Conservation (phyloP, 1,284 basidiomycete species). For the Moesziomyces parantarcticus region DNA sequence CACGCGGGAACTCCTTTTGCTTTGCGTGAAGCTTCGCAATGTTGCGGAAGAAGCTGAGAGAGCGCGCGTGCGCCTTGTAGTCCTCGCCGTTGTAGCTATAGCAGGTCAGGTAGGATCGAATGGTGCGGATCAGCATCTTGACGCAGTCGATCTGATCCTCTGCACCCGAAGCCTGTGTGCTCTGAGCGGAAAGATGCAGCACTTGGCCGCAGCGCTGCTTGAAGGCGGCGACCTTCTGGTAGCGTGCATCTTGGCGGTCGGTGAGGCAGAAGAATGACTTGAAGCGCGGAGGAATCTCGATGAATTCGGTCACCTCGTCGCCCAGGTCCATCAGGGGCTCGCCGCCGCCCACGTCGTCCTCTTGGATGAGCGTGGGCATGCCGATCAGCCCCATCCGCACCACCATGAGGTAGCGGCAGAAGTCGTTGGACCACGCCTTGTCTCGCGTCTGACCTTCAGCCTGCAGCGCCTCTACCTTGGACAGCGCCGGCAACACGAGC, state of each 20-base stretch:
- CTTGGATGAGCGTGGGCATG: slow-evolving; percentile 74
- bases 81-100: slow-evolving; percentile 65
- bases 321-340: slow-evolving; percentile 74
- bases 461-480: slow-evolving; percentile 76
- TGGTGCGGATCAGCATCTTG: slow-evolving; percentile 70
- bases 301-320: slow-evolving; percentile 75
- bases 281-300: slow-evolving; percentile 69
- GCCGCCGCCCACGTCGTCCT: slow-evolving; percentile 73
- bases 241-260: slow-evolving; percentile 80
- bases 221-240: slow-evolving; percentile 75
- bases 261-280: slow-evolving; percentile 79
- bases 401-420: slow-evolving; percentile 79
- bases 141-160: slow-evolving; percentile 95
- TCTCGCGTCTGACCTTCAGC: slow-evolving; percentile 24
- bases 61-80: slow-evolving; percentile 61
- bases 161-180: slow-evolving; percentile 71
- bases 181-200: slow-evolving; percentile 77
- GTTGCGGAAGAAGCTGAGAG: slow-evolving; percentile 59
- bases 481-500: slow-evolving; percentile 76
- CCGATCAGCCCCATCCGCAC: slow-evolving; percentile 78
- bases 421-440: slow-evolving; percentile 83
- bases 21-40: slow-evolving; percentile 74
- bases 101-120: slow-evolving; percentile 59
- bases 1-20: slow-evolving; percentile 79
- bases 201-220: slow-evolving; percentile 78